Evolutionary conservation across 2,329 filamentous ascomycete species (phyloP), one percentile per base, ranked within the genome.

Genomic region (Xylaria sp.): DNA sequence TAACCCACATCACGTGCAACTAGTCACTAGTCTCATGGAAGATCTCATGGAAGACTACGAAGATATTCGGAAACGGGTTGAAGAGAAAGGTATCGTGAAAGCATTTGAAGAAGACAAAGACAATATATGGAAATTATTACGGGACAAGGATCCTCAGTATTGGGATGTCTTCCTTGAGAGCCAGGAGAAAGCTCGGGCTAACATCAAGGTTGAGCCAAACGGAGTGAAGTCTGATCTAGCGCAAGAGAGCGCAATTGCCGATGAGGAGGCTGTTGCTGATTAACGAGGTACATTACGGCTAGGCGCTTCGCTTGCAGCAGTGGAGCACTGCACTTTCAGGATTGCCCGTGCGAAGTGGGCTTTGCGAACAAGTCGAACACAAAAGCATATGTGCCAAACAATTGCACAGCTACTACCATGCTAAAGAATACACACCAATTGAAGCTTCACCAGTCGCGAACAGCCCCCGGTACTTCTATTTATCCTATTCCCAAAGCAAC

Each of bases 131-230:
- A 80, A 82, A 68, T 75, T 79, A 59, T 76, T 90, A 71, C 83
- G 88, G 20, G 88, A 87, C 5, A 85, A 86, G 33, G 92, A 94
- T 71, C 89, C 90, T 0, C 87, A 89, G 70, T 86, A 91, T 78
- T 88, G 92, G 86, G 85, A 86, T 59, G 80, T 81, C 8, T 88
- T 94, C 75, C 84, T 86, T 28, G 88, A 91, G 79, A 83, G 85
- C 46, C 89, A 90, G 79, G 82, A 87, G 75, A 89, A 89, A 79
- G 86, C 87, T 6, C 81, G 84, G 66, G 86, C 84, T 12, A 89
- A 89, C 73, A 83, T 86, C 23, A 81, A 79, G 61, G 73, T 80
- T 49, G 73, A 72, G 7, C 67, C 74, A 33, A 73, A 68, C 43
- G 72, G 62, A 3, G 20, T 65, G 7, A 75, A 73, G 66, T 57